phyloP scores from a whole-genome alignment of 2,329 filamentous ascomycete species.

The Rutstroemia sp. region DNA sequence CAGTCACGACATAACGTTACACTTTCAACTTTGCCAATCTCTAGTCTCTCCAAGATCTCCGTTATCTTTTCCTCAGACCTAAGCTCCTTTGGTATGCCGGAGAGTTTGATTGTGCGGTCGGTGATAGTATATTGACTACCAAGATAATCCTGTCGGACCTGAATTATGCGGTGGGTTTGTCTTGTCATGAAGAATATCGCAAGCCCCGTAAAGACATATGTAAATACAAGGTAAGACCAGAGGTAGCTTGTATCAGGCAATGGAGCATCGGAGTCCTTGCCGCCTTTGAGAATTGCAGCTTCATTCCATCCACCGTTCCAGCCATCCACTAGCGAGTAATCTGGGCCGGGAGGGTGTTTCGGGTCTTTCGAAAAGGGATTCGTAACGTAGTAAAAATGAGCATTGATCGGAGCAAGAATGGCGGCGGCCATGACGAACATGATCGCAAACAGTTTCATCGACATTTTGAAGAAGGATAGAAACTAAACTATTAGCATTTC shows the following conservation, averaged over 20 bases:
- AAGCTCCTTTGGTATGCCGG: conserved; percentile 75
- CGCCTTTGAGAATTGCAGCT: not conserved
- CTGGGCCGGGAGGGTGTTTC: conserved; percentile 26
- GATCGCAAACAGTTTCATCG: conserved; percentile 71
- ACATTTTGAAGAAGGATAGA: conserved; percentile 91
- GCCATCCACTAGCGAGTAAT: conserved; percentile 2
- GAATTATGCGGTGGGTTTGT: conserved; percentile 80
- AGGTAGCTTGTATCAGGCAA: conserved; percentile 46
- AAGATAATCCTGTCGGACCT: conserved; percentile 80
- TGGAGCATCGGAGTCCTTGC: conserved; percentile 8
- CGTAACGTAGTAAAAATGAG: conserved; percentile 44
- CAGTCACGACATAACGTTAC: conserved; percentile 84
- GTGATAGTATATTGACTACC: conserved; percentile 93
- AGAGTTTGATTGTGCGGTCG: conserved; percentile 85
- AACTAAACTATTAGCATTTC: conserved; percentile 45
- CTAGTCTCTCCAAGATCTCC: conserved; percentile 76
- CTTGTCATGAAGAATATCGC: conserved; percentile 76
- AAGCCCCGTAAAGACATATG: conserved; percentile 81
- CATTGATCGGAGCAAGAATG: conserved; percentile 82
- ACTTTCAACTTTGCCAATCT: conserved; percentile 82
- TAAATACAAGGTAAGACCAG: conserved; percentile 92
- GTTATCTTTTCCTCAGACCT: conserved; percentile 78
- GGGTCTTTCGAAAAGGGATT: conserved; percentile 11
- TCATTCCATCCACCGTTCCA: conserved; percentile 4
- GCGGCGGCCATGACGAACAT: conserved; percentile 75